Base-by-base conservation (phyloP, 768 basidiomycete genomes). In the Auriscalpium vulgare region DNA sequence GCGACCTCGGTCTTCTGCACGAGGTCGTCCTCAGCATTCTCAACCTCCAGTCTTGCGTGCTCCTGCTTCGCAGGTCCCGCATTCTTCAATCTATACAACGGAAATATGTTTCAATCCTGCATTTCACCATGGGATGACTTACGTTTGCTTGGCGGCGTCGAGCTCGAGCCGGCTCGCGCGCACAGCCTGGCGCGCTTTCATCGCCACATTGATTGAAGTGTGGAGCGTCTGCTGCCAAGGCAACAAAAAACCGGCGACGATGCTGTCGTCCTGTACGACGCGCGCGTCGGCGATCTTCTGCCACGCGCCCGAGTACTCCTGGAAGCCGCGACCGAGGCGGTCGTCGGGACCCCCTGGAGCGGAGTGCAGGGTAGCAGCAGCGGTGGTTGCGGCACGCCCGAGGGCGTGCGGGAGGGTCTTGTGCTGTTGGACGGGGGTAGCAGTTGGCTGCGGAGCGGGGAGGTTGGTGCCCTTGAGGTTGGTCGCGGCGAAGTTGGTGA, bases 1-100 rank as follows among this genome's bases (percentile, higher is more conserved):
- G 95, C 95, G 35, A 95, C 88, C 70, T 99, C 97, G 21, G 97
- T 99, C 78, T 92, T 93, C 69, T 95, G 94, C 6, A 98, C 97
- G 36, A 98, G 82, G 70, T 95, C 92, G 68, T 99, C 97, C 64
- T 93, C 90, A 9, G 90, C 89, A 59, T 92, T 92, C 80, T 93
- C 90, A 10, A 92, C 89, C 62, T 95, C 91, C 19, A 97, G 83
- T 49, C 90, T 77, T 4, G 93, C 90, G 52, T 97, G 93, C 67
- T 98, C 97, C 69, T 95, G 91, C 73, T 77, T 89, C 16, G 83
- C 72, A 0, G 88, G 83, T 58, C 67, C 69, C 1, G 91, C 85
- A 46, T 71, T 83, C 80, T 97, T 97, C 63, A 97, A 71, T 13
- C 93, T 95, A 61, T 16, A 54, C 13, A n/a, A 47, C 13, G 45